A percentile compares a stretch with the other conserved stretches of the same genome.
Evolutionary conservation across 768 basidiomycete genomes (phyloP).

Genomic region (Daedaleopsis sinensis): DNA sequence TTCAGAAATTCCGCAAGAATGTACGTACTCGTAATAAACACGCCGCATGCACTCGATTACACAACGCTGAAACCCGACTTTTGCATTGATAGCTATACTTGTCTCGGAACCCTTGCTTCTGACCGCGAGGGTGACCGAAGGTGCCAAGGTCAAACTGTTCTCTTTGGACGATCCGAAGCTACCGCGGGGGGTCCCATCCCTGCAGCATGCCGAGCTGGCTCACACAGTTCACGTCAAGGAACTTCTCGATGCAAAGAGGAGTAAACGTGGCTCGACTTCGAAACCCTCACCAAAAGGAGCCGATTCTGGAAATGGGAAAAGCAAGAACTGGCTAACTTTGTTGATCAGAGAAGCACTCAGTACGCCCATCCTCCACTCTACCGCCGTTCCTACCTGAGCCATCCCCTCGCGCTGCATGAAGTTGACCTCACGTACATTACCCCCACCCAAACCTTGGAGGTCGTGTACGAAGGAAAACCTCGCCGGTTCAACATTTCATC

Average conservation of each 20-base stretch:
- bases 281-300: conserved; percentile 2
- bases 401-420: conserved; percentile 41
- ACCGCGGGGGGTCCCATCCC: conserved; percentile 50
- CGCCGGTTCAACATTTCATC: conserved; percentile 61
- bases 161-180: conserved; percentile 38
- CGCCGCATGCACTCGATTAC: neutral
- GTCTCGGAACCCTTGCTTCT: conserved; percentile 60
- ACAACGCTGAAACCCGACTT: neutral
- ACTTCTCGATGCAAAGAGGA: conserved; percentile 27
- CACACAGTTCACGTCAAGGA: conserved; percentile 56
- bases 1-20: conserved; percentile 55
- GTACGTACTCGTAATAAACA: conserved; percentile 43
- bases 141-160: conserved; percentile 49
- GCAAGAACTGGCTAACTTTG: conserved; percentile 68
- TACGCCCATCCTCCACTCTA: conserved; percentile 36
- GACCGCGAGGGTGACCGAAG: conserved; percentile 59
- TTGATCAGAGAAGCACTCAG: conserved; percentile 70
- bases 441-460: conserved; percentile 58
- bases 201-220: conserved; percentile 54
- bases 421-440: conserved; percentile 77
- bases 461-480: conserved; percentile 60
- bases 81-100: conserved; percentile 47
- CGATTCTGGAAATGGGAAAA: conserved; percentile 36
- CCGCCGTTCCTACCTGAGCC: neutral
- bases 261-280: conserved; percentile 4